Conservation (phyloP, 805 yeast genomes). For the Maudiozyma bulderi region DNA sequence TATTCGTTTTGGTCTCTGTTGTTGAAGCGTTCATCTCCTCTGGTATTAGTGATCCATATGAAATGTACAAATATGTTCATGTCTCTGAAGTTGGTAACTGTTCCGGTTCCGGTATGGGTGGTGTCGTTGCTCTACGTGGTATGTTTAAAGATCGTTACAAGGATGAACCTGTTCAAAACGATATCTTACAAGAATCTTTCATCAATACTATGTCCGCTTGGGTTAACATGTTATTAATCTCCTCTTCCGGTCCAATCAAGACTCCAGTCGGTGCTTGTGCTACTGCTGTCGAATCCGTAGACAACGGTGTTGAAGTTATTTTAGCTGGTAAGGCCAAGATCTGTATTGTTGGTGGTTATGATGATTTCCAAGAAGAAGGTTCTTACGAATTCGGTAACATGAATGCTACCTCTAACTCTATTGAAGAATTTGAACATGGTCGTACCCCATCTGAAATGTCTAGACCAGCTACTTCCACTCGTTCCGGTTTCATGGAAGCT, state of each 20-base stretch:
- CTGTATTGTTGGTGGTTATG: conserved; percentile 97
- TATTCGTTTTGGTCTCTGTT: conserved; percentile 86
- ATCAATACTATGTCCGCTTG: conserved; percentile 99
- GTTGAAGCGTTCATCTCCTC: conserved; percentile 88
- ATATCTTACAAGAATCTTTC: conserved; percentile 94
- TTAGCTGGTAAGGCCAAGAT: conserved; percentile 90
- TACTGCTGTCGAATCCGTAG: conserved; percentile 95
- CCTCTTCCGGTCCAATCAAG: conserved; percentile 97
- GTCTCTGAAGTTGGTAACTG: conserved; percentile 98
- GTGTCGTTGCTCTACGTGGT: conserved; percentile 92
- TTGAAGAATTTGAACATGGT: conserved; percentile 84
- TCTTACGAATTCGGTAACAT: conserved; percentile 95
- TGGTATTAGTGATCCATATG: conserved; percentile 97
- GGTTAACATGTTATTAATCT: conserved; percentile 95
- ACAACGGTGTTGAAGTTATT: conserved; percentile 90
- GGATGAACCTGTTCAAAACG: conserved; percentile 94
- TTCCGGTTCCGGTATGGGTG: conserved; percentile 99
- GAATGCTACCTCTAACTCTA: conserved; percentile 93
- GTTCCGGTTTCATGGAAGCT: conserved; percentile 98
- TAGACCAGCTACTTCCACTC: conserved; percentile 91
- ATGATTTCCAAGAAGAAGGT: conserved; percentile 99
- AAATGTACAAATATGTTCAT: conserved; percentile 95
- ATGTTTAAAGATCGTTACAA: conserved; percentile 93
- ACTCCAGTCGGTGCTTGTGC: conserved; percentile 99
- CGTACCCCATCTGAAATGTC: conserved; percentile 98